Base-by-base conservation (phyloP, 208 protist genomes). In the Phytomonas francai region DNA sequence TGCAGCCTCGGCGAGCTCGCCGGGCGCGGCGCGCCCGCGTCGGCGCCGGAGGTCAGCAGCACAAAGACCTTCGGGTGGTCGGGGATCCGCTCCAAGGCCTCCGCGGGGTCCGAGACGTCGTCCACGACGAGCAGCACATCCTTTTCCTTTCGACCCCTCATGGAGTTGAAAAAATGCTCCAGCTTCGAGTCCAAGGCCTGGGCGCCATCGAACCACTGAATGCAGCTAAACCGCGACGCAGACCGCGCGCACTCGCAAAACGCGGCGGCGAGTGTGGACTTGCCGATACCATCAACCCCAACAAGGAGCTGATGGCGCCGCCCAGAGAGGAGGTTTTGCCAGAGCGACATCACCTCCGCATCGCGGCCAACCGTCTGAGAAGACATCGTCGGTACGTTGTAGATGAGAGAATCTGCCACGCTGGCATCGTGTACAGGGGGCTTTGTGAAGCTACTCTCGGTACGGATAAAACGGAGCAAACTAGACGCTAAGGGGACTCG, bases 121-220 rank as follows among this genome's bases (percentile, higher is more conserved):
- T 96, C 90, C n/a, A 96, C 29, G 19, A 96, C 83, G 8, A 96
- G 68, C 16, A 96, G 75, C 33, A 92, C 85, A 66, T 92, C 80
- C 65, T 81, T 84, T 70, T 96, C 87, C 60, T 62, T 84, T 9
- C 90, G 81, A 12, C 80, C 85, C 33, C 79, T 73, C 86, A 96
- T 92, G 16, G 83, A 80, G n/a, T 75, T 59, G 32, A 93, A 81
- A 65, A 93, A 89, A 16, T 88, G 70, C 67, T 78, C 27, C 29
- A 96, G 56, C 42, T 85, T 74, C 3, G 72, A 67, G 1, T 30
- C 32, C 34, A 79, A 58, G 14, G 67, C 56, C 25, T 79, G 68
- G 42, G 77, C 72, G 8, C 72, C 80, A 68, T 87, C 83, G 65
- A 93, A 88, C 88, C 90, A 96, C 68, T 88, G 87, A 66, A 96